These are phyloP conservation scores for Auriscalpium microsporum DNA, from an alignment of 768 basidiomycete species.

Conservation along the genomic window DNA sequence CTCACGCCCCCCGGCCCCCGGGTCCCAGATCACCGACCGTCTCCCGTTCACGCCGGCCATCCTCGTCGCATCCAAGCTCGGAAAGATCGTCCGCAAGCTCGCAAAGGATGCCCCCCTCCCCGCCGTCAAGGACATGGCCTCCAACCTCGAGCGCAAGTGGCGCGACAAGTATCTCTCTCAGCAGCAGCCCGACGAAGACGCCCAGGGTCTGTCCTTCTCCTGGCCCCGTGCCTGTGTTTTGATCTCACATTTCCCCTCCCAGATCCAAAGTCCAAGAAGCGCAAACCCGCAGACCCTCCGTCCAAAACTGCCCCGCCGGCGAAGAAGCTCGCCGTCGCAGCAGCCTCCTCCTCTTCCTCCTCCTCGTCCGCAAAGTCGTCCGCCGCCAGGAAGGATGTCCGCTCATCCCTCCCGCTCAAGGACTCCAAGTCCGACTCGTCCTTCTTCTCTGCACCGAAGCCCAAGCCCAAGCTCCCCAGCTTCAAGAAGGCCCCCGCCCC, in stretches of 20 bases:
- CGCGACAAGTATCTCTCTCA: conserved; percentile 47
- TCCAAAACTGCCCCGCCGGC: conserved; percentile 41
- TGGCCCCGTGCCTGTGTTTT: conserved; percentile 20
- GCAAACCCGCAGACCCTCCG: conserved; percentile 53
- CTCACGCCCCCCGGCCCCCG: conserved; percentile 7
- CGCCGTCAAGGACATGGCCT: conserved; percentile 91
- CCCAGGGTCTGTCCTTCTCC: conserved; percentile 70
- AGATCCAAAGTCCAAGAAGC: conserved; percentile 49
- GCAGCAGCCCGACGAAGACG: conserved; percentile 27
- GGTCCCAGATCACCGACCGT: conserved; percentile 68
- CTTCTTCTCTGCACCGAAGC: conserved; percentile 83
- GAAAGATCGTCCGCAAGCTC: conserved; percentile 70
- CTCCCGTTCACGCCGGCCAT: conserved; percentile 66
- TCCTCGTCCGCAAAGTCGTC: conserved; percentile 31
- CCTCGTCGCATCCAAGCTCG: conserved; percentile 64
- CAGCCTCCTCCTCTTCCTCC: too few relatives aligned
- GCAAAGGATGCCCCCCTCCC: conserved; percentile 66
- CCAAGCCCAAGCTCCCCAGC: conserved; percentile 74
- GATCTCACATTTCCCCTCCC: conserved; percentile 17
- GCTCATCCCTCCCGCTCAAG: conserved; percentile 39
- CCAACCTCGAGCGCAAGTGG: conserved; percentile 82
- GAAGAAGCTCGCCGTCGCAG: conserved; percentile 57
- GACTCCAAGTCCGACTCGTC: conserved; percentile 81
- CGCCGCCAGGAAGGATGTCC: conserved; percentile 52
- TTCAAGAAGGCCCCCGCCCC: conserved; percentile 69